These are phyloP conservation scores for Exophiala phaeomuriformis DNA, from an alignment of 2,329 filamentous ascomycete genomes.

Conservation along the genomic window DNA sequence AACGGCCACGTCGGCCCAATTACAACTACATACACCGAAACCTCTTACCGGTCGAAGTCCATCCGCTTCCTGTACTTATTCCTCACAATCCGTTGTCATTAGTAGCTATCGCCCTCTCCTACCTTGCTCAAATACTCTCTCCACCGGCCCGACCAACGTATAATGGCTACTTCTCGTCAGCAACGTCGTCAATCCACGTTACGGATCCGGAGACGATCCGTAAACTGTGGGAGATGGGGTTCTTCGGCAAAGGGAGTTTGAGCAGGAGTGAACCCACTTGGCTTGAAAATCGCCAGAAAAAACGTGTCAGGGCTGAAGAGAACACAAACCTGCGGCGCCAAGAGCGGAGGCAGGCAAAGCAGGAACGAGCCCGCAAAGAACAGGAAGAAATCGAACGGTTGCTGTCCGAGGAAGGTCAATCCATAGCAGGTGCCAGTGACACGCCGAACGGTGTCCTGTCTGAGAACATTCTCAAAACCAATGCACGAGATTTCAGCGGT, in stretches of 20 bases:
- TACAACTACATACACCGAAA: constrained; percentile 73
- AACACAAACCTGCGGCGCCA: constrained; percentile 67
- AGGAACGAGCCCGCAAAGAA: constrained; percentile 83
- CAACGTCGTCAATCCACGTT: constrained; percentile 76
- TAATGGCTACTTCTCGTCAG: constrained; percentile 69
- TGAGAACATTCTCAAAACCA: constrained; percentile 22
- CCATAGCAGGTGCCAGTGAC: background rate
- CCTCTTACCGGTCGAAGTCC: constrained; percentile 70
- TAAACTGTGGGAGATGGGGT: constrained; percentile 90
- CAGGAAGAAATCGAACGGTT: constrained; percentile 74
- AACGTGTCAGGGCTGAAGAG: constrained; percentile 74
- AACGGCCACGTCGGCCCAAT: constrained; percentile 42
- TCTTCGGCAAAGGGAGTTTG: constrained; percentile 89
- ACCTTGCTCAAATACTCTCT: constrained; percentile 63
- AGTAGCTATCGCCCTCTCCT: constrained; percentile 69
- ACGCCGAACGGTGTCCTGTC: constrained; percentile 6
- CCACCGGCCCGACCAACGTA: constrained; percentile 58
- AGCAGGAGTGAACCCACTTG: constrained; percentile 94
- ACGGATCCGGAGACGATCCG: constrained; percentile 67
- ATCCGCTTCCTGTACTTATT: constrained; percentile 79
- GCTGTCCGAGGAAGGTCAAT: constrained; percentile 46
- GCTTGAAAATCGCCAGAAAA: constrained; percentile 73
- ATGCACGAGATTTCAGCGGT: constrained; percentile 20
- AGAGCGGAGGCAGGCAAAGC: constrained; percentile 76
- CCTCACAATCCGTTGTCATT: constrained; percentile 88